Base-by-base conservation (phyloP, 257 asterid genomes). In the Solanum pimpinellifolium region DNA sequence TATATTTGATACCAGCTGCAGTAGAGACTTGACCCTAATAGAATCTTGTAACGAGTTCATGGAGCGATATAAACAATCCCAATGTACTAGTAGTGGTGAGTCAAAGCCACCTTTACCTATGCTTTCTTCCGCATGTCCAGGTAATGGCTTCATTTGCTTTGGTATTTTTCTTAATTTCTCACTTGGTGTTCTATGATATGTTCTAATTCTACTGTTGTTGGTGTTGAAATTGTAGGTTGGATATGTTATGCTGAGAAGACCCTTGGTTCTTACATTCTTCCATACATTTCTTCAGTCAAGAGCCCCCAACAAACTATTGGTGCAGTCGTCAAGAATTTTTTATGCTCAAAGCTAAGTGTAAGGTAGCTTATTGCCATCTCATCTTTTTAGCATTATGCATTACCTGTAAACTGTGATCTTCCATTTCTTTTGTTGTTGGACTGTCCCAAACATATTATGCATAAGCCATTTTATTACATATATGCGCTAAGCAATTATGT, bases 221-320 rank as follows among this genome's bases (percentile, higher is more conserved):
- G 60, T 33, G 23, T 31, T 88, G 82, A 80, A 70, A 56, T 88
- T 88, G 87, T 94, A 97, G 99, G 99, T 86, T 97, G 99, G 99
- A 93, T 97, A 91, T 97, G 99, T 90, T 97, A 97, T 90, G 99
- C 99, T 8, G 99, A 96, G 92, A 97, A 97, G 92, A 93, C 98
- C 86, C 98, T 97, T 77, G 98, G 99, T 75, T 93, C 99, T 31
- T 96, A 92, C 89, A 90, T 97, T 92, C 96, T 97, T 87, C 98
- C 99, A 65, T 92, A 96, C 91, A 95, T 97, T 85, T 97, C 99
- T 85, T 93, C 98, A 20, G 99, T 97, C 86, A 97, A 97, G 91
- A 97, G 99, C 86, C 99, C 99, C 75, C 99, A 97, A 85, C 99
- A 97, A 90, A 91, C 96, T 41, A 96, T 96, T 80, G 99, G 99